phyloP scores from a whole-genome alignment of 2,329 filamentous ascomycete species.

The Zasmidium citrigriseum region DNA sequence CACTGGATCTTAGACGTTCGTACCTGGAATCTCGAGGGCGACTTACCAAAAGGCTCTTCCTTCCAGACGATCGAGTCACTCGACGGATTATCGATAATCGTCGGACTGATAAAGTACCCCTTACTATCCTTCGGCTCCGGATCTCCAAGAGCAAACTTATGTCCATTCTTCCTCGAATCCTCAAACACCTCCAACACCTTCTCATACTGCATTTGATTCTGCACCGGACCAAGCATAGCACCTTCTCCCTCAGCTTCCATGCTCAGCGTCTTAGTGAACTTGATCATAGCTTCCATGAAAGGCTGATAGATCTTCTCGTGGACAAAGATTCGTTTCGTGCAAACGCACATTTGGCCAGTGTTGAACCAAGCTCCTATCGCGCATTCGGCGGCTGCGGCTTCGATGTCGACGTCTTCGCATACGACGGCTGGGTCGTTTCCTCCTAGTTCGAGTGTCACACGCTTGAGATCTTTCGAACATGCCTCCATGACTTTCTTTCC shows the following conservation, averaged over 20 bases:
- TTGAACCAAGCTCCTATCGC: conserved; percentile 58
- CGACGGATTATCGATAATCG: conserved; percentile 49
- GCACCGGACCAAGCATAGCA: conserved; percentile 41
- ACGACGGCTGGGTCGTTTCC: conserved; percentile 50
- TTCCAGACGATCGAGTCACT: conserved; percentile 38
- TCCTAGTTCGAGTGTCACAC: conserved; percentile 50
- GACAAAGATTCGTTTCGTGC: conserved; percentile 56
- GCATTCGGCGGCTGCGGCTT: conserved; percentile 56
- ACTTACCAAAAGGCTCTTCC: conserved; percentile 49
- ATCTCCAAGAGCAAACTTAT: conserved; percentile 57
- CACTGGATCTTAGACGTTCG: conserved; percentile 20
- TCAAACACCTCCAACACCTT: conserved; percentile 45
- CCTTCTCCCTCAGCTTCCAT: conserved; percentile 66
- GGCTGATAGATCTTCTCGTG: conserved; percentile 56
- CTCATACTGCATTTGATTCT: conserved; percentile 58
- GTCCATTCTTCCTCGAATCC: conserved; percentile 37
- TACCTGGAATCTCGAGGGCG: not conserved
- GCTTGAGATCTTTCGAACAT: conserved; percentile 45
- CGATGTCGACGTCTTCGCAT: conserved; percentile 47
- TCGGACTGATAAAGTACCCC: conserved; percentile 40
- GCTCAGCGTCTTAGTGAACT: conserved; percentile 75
- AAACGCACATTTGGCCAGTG: conserved; percentile 60
- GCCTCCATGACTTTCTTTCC: conserved; percentile 40
- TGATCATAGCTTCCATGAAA: conserved; percentile 15
- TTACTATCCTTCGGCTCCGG: conserved; percentile 45